These are phyloP conservation scores for Iris pallida DNA, from an alignment of 116 monocot species.

Conservation along the genomic window DNA sequence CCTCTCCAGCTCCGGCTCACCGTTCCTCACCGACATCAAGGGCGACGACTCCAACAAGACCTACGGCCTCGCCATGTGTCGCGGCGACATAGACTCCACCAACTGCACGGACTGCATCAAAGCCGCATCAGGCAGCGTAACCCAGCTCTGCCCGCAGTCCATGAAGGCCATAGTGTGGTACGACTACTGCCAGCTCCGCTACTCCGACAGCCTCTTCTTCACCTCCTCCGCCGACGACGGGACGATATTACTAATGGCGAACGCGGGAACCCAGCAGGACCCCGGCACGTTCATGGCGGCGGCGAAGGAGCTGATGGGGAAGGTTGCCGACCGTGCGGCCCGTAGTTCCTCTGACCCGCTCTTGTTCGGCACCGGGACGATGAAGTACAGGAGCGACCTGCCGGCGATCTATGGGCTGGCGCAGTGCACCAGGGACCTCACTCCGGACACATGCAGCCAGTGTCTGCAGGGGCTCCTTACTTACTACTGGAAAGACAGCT, in stretches of 20 bases:
- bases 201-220: conserved; percentile 6
- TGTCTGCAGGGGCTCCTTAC: conserved; percentile 5
- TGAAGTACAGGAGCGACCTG: background rate
- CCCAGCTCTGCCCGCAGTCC: background rate
- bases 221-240: background rate
- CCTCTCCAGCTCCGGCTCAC: conserved; percentile 1
- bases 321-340: conserved; percentile 3
- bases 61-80: conserved; percentile 7
- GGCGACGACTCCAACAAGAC: background rate
- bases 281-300: background rate
- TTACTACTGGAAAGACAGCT: background rate
- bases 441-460: conserved; percentile 9
- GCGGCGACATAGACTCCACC: background rate
- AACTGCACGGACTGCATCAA: conserved; percentile 1
- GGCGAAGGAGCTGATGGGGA: background rate
- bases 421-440: conserved; percentile 35
- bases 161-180: conserved; percentile 7
- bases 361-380: background rate
- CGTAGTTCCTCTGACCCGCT: background rate
- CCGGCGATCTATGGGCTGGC: conserved; percentile 15
- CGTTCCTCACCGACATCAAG: no score
- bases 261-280: background rate
- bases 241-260: background rate
- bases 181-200: conserved; percentile 23
- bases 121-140: background rate